Conservation (phyloP, 2,329 filamentous ascomycete genomes). For the Dactylellina parvicollis region DNA sequence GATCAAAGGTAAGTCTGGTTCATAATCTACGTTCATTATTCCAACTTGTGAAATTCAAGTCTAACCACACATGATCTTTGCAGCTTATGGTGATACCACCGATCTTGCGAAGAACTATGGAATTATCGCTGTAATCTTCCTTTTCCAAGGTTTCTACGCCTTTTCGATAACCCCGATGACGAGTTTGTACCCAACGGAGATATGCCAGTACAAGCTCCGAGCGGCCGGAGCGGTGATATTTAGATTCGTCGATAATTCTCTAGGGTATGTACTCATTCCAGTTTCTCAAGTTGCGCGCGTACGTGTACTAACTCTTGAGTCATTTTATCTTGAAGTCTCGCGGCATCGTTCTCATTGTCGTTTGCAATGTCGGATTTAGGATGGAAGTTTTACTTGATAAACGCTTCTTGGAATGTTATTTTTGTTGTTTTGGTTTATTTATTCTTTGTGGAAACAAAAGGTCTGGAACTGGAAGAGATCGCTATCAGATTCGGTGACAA, state of each 20-base stretch:
- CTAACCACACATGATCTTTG: slow-evolving; percentile 1
- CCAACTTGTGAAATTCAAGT: too few species aligned
- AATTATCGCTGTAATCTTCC: slow-evolving; percentile 61
- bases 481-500: slow-evolving; percentile 57
- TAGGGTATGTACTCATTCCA: slow-evolving; percentile 56
- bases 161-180: slow-evolving; percentile 61
- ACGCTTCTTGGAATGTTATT: slow-evolving; percentile 59
- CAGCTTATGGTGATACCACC: slow-evolving; percentile 60
- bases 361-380: slow-evolving; percentile 59
- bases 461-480: slow-evolving; percentile 59
- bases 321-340: slow-evolving; percentile 47
- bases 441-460: slow-evolving; percentile 59
- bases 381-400: slow-evolving; percentile 60
- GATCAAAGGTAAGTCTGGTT: slow-evolving; percentile 55
- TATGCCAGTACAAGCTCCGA: slow-evolving; percentile 60
- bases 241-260: slow-evolving; percentile 58
- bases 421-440: slow-evolving; percentile 58
- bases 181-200: slow-evolving; percentile 60
- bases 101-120: slow-evolving; percentile 63
- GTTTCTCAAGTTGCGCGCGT: neutral
- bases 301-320: slow-evolving; percentile 1
- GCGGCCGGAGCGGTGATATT: slow-evolving; percentile 59
- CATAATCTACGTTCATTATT: neutral
- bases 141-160: slow-evolving; percentile 60
- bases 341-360: slow-evolving; percentile 59